Conservation (phyloP, 2,329 filamentous ascomycete genomes). For the Claviceps spartinae region DNA sequence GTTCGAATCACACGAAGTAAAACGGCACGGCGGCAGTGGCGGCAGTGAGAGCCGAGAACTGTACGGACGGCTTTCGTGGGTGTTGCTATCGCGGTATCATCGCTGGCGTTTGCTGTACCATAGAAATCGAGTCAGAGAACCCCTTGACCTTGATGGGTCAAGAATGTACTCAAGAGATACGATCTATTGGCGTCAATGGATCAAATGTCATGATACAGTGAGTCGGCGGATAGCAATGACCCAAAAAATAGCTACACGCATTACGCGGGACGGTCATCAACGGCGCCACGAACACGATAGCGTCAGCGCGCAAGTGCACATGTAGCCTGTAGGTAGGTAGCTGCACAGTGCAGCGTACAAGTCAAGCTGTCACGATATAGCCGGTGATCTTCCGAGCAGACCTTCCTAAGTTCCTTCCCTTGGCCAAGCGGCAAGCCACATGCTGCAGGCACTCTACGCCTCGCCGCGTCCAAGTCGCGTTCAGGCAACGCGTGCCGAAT, state of each 20-base stretch:
- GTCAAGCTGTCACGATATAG: background rate
- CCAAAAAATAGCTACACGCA: background rate
- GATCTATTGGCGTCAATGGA: background rate
- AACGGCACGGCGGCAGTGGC: background rate
- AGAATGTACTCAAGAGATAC: background rate
- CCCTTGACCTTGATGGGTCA: background rate
- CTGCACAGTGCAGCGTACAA: too few species aligned
- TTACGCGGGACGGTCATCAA: background rate
- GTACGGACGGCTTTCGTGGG: constrained; percentile 18
- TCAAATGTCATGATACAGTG: constrained; percentile 1
- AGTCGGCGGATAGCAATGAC: background rate
- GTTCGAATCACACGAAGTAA: background rate
- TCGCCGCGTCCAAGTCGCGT: background rate
- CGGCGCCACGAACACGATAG: constrained; percentile 6
- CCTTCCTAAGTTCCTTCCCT: too few species aligned
- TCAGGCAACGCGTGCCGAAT: too few species aligned
- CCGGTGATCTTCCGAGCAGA: background rate
- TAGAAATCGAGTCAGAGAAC: background rate
- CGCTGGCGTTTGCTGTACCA: constrained; percentile 16
- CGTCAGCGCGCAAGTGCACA: background rate
- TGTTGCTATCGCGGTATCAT: constrained; percentile 36
- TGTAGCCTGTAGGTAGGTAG: background rate
- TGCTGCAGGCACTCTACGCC: constrained; percentile 13
- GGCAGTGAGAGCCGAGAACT: constrained; percentile 17
- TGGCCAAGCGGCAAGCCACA: too few species aligned